These are phyloP conservation scores for Corymbia maculata DNA, from an alignment of 345 rosid species.

Conservation along the genomic window DNA sequence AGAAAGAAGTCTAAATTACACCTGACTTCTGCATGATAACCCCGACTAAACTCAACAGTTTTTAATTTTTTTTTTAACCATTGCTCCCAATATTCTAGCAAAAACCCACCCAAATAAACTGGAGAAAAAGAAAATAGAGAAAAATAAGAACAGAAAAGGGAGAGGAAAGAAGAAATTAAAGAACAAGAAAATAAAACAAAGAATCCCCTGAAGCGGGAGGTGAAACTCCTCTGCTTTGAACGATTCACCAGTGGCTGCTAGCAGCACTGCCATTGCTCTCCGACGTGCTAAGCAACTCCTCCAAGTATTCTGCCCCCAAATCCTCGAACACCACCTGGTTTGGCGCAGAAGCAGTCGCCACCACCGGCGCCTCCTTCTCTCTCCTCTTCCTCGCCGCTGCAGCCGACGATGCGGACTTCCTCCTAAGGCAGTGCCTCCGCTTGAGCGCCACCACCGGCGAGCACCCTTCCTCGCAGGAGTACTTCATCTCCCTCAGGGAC, in stretches of 20 bases:
- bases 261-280: neutral
- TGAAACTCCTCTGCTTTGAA: neutral
- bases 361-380: neutral
- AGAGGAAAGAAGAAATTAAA: neutral
- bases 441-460: slow-evolving; percentile 34
- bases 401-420: slow-evolving; percentile 9
- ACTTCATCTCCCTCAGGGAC: slow-evolving; percentile 26
- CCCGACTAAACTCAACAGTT: neutral
- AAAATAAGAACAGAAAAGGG: neutral
- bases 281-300: slow-evolving; percentile 21
- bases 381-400: neutral
- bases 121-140: neutral
- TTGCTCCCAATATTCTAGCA: neutral
- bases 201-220: neutral
- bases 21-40: neutral
- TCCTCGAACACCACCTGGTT: slow-evolving; percentile 31
- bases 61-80: neutral
- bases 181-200: neutral
- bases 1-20: neutral
- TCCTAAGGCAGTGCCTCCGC: slow-evolving; percentile 25
- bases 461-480: slow-evolving; percentile 23
- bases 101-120: neutral
- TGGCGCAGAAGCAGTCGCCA: neutral
- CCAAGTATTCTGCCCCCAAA: slow-evolving; percentile 28
- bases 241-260: slow-evolving; percentile 1